phyloP scores from a whole-genome alignment of 768 basidiomycete genomes.

The Lyophyllum semitale region DNA sequence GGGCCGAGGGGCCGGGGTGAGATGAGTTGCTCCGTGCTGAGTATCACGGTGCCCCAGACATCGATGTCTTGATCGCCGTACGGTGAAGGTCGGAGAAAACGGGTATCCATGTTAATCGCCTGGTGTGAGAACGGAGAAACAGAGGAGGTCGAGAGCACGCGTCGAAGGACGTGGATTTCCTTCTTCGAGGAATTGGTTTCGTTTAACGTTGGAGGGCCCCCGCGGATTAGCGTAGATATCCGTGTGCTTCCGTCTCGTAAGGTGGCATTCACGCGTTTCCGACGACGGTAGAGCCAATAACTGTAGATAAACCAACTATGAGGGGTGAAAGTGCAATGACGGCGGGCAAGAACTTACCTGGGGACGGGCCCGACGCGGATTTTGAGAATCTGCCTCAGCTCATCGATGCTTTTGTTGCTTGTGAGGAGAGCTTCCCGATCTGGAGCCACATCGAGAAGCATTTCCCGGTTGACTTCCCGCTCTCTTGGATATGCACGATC shows the following conservation, averaged over 20 bases:
- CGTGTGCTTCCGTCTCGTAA: slow-evolving; percentile 26
- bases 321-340: not conserved
- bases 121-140: slow-evolving; percentile 13
- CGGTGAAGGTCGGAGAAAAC: slow-evolving; percentile 10
- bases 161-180: slow-evolving; percentile 20
- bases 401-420: slow-evolving; percentile 25
- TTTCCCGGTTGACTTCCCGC: slow-evolving; percentile 25
- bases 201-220: not conserved
- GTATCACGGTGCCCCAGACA: slow-evolving; percentile 22
- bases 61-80: slow-evolving; percentile 17
- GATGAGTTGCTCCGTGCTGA: slow-evolving; percentile 33
- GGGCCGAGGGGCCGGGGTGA: slow-evolving; percentile 37
- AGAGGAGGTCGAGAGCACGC: slow-evolving; percentile 27
- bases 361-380: slow-evolving; percentile 21
- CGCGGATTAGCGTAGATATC: slow-evolving; percentile 24
- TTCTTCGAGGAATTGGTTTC: slow-evolving; percentile 8
- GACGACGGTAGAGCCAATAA: slow-evolving; percentile 33
- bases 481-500: slow-evolving; percentile 21
- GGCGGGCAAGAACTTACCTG: slow-evolving; percentile 14
- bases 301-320: slow-evolving; percentile 13
- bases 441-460: slow-evolving; percentile 33
- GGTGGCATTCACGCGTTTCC: slow-evolving; percentile 23
- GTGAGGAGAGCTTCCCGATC: slow-evolving; percentile 34
- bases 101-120: slow-evolving; percentile 12
- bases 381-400: slow-evolving; percentile 32